phyloP scores from a whole-genome alignment of 352 stramenopile genomes.

The Phytophthora pseudosyringae region DNA sequence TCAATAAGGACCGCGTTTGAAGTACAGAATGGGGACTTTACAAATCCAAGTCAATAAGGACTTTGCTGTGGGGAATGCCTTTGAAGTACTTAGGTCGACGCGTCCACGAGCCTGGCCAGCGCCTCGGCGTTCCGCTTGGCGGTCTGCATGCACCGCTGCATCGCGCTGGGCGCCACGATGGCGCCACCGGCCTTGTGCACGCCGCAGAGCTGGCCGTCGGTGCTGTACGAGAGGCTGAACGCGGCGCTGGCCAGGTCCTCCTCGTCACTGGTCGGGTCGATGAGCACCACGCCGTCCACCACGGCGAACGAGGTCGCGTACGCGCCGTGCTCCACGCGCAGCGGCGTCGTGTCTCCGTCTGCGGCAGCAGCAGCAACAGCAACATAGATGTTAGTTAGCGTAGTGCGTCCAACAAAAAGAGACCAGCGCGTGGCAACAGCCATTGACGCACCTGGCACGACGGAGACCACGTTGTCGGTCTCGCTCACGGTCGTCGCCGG shows the following conservation, averaged over 20 bases:
- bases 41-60: not conserved
- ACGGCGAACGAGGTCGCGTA: conserved; percentile 76
- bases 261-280: conserved; percentile 79
- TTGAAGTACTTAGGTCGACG: conserved; percentile 14
- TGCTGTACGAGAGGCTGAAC: conserved; percentile 78
- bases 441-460: conserved; percentile 53
- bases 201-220: conserved; percentile 60
- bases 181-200: conserved; percentile 77
- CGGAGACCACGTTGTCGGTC: conserved; percentile 70
- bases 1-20: not conserved
- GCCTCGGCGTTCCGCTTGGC: conserved; percentile 50
- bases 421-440: not conserved
- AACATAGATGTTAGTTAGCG: conserved; percentile 6
- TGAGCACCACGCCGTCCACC: conserved; percentile 58
- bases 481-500: conserved; percentile 72
- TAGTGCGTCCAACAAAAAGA: not conserved
- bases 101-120: conserved; percentile 53
- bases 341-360: conserved; percentile 57
- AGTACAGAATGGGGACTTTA: not conserved
- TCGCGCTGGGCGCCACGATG: conserved; percentile 49
- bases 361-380: conserved; percentile 2
- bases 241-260: conserved; percentile 62
- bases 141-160: conserved; percentile 72
- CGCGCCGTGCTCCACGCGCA: conserved; percentile 65
- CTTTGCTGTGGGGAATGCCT: not conserved